phyloP scores from a whole-genome alignment of 192 early-diverging fungal species.

The Backusella circina region DNA sequence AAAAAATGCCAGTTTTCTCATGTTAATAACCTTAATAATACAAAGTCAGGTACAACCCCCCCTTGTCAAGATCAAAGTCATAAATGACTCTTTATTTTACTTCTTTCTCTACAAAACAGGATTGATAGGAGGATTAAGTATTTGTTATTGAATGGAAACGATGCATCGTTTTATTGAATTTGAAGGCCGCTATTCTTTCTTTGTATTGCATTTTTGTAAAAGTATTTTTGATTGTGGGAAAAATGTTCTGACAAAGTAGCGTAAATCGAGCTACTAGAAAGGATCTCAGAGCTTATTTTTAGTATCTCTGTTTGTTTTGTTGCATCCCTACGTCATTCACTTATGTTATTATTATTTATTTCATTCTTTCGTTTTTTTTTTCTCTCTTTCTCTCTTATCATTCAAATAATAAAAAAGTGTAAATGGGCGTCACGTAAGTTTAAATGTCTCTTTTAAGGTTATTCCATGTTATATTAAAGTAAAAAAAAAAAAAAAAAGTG shows the following conservation, averaged over 20 bases:
- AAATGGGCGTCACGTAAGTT: not conserved
- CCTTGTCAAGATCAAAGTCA: no score
- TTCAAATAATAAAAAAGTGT: not conserved
- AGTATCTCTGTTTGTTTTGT: not conserved
- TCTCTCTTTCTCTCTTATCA: not conserved
- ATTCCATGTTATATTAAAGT: not conserved
- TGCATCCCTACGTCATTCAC: not conserved
- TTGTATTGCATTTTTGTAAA: no score
- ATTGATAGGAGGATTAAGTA: no score
- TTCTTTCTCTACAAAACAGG: no score
- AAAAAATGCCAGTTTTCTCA: not conserved
- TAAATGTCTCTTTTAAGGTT: not conserved
- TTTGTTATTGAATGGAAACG: no score
- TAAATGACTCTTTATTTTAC: no score
- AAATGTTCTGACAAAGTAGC: not conserved
- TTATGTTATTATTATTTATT: not conserved
- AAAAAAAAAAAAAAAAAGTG: conserved; percentile 1
- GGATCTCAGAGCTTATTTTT: not conserved
- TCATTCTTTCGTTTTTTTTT: not conserved
- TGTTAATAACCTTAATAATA: not conserved
- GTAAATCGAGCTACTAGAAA: not conserved
- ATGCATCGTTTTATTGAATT: not conserved
- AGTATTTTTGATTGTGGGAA: not conserved
- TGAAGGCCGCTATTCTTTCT: not conserved
- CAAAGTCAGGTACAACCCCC: not conserved